Evolutionary conservation across 116 monocot species (phyloP).

Genomic region (Iris pallida): DNA sequence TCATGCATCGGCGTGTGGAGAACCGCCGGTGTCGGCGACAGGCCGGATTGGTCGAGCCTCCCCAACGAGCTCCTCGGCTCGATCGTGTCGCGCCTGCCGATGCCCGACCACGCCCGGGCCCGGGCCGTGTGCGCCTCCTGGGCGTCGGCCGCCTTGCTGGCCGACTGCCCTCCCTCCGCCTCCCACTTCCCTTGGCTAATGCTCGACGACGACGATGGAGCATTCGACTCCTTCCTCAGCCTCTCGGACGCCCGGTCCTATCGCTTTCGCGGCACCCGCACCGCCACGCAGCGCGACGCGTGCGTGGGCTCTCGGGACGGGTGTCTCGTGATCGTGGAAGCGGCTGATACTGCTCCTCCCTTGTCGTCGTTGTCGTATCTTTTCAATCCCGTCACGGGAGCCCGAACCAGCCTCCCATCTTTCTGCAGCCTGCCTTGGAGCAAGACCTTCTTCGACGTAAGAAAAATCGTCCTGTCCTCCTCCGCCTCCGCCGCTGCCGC

Average conservation of each 20-base stretch:
- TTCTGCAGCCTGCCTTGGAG: not conserved
- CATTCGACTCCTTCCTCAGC: not conserved
- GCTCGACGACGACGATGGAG: not conserved
- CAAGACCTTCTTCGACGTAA: not conserved
- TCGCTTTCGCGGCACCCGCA: not conserved
- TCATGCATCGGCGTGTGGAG: too few relatives aligned
- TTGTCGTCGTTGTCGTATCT: too few relatives aligned
- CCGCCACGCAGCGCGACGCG: not conserved
- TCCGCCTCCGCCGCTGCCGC: not conserved
- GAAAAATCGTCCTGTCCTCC: not conserved
- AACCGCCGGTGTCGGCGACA: too few relatives aligned
- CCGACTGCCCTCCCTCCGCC: not conserved
- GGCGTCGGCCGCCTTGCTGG: not conserved
- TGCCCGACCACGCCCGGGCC: not conserved
- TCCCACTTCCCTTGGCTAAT: not conserved
- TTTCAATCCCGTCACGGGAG: not conserved
- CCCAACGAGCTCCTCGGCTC: constrained; percentile 1
- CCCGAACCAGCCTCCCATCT: not conserved
- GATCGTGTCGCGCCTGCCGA: not conserved
- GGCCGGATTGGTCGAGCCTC: not conserved
- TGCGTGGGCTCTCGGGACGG: not conserved
- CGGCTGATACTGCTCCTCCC: too few relatives aligned
- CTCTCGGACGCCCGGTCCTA: not conserved
- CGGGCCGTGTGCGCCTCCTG: not conserved
- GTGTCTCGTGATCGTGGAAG: not conserved